These are phyloP conservation scores for Lactuca saligna DNA, from an alignment of 129 eudicot genomes.

Conservation along the genomic window DNA sequence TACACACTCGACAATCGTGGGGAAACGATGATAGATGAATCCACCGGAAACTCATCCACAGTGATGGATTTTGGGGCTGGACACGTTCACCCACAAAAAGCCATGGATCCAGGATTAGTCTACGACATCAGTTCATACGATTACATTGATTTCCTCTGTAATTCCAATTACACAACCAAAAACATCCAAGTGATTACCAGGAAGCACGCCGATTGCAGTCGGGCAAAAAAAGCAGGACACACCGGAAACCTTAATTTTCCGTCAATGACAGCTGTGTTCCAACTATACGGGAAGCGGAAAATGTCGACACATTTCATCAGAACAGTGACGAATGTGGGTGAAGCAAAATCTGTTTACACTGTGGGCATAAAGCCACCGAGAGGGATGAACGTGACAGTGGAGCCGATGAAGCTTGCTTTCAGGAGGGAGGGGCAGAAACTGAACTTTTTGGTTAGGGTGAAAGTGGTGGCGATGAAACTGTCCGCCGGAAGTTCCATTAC, in stretches of 20 bases:
- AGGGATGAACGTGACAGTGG: conserved; percentile 63
- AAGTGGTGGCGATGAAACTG: conserved; percentile 52
- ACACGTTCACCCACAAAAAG: conserved; percentile 82
- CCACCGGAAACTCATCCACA: conserved; percentile 75
- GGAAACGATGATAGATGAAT: conserved; percentile 67
- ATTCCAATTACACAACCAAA: conserved; percentile 61
- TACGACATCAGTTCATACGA: conserved; percentile 73
- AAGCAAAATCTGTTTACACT: conserved; percentile 53
- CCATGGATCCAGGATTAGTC: conserved; percentile 90
- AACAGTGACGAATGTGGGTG: conserved; percentile 78
- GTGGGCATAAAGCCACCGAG: conserved; percentile 53
- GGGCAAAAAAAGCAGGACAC: conserved; percentile 75
- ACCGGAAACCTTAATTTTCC: conserved; percentile 82
- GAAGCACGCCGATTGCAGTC: conserved; percentile 52
- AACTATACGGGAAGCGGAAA: conserved; percentile 62
- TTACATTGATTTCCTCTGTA: conserved; percentile 77
- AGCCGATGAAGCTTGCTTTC: conserved; percentile 64
- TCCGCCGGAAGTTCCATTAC: conserved; percentile 66
- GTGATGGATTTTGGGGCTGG: conserved; percentile 94
- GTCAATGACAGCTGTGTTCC: conserved; percentile 66
- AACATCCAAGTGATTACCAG: conserved; percentile 68
- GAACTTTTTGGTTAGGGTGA: conserved; percentile 73
- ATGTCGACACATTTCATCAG: conserved; percentile 79
- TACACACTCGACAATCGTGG: conserved; percentile 66
- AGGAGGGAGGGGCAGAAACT: conserved; percentile 76